These are phyloP conservation scores for Fusarium sp. DNA, from an alignment of 2,329 filamentous ascomycete genomes.

Conservation along the genomic window DNA sequence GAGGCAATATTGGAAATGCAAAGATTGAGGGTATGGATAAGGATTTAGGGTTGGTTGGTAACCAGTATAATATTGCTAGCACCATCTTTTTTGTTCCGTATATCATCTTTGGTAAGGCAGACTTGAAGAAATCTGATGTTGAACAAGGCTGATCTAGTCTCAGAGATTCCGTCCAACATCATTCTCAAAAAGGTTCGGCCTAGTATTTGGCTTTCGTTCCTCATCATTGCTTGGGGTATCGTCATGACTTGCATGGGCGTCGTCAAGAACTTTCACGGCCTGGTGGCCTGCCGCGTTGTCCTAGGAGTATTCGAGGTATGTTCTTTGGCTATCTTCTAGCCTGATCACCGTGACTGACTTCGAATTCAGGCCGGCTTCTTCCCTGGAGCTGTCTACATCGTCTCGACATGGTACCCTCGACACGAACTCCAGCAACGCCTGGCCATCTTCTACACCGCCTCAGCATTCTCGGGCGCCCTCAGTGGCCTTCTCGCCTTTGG, in stretches of 20 bases:
- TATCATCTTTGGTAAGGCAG: slow-evolving; percentile 46
- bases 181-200: slow-evolving; percentile 48
- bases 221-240: slow-evolving; percentile 53
- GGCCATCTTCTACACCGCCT: slow-evolving; percentile 49
- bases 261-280: slow-evolving; percentile 54
- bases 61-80: slow-evolving; percentile 60
- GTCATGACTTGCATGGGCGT: slow-evolving; percentile 56
- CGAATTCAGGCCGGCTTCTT: slow-evolving; percentile 50
- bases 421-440: slow-evolving; percentile 44
- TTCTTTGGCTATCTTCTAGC: accelerated
- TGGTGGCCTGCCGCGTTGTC: slow-evolving; percentile 55
- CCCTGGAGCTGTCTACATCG: slow-evolving; percentile 45
- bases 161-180: slow-evolving; percentile 48
- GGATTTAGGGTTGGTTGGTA: slow-evolving; percentile 58
- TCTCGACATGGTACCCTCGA: slow-evolving; percentile 45
- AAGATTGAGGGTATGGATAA: slow-evolving; percentile 52
- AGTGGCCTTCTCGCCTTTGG: slow-evolving; percentile 55
- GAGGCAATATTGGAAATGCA: slow-evolving; percentile 40
- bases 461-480: slow-evolving; percentile 53
- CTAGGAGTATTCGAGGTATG: slow-evolving; percentile 51
- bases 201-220: slow-evolving; percentile 48
- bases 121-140: background rate
- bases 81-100: slow-evolving; percentile 66
- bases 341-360: background rate
- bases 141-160: slow-evolving; percentile 38